These are phyloP conservation scores for Agrocybe pediades DNA, from an alignment of 768 basidiomycete genomes.

Conservation along the genomic window DNA sequence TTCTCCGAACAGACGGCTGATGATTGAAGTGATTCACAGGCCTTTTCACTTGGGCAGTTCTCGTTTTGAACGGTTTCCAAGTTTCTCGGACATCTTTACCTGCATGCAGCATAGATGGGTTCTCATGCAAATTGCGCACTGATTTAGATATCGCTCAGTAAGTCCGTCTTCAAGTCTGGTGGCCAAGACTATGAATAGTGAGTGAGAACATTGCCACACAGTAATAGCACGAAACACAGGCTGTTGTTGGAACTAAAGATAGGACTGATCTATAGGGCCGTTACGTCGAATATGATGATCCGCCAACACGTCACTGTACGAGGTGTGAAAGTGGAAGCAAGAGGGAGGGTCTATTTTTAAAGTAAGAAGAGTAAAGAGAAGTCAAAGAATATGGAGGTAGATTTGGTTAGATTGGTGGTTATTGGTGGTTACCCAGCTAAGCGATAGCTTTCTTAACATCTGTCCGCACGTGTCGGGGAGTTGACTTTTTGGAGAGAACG, in stretches of 20 bases:
- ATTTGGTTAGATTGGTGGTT: too few species aligned
- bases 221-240: neutral
- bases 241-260: neutral
- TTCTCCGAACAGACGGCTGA: neutral
- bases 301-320: neutral
- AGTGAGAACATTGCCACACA: neutral
- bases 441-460: neutral
- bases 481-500: neutral
- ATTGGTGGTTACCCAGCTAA: neutral
- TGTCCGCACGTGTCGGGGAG: neutral
- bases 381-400: neutral
- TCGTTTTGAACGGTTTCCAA: neutral
- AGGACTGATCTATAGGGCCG: neutral
- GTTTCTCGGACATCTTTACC: neutral
- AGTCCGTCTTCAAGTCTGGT: neutral
- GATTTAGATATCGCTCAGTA: neutral
- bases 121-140: neutral
- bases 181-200: neutral
- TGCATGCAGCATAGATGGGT: neutral
- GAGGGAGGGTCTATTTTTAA: neutral
- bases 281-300: neutral
- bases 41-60: neutral
- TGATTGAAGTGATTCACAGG: neutral
- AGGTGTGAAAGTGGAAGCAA: neutral
- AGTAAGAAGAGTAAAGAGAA: neutral